Base-by-base conservation (phyloP, 2,329 filamentous ascomycete species). In the Diaporthe sp. region DNA sequence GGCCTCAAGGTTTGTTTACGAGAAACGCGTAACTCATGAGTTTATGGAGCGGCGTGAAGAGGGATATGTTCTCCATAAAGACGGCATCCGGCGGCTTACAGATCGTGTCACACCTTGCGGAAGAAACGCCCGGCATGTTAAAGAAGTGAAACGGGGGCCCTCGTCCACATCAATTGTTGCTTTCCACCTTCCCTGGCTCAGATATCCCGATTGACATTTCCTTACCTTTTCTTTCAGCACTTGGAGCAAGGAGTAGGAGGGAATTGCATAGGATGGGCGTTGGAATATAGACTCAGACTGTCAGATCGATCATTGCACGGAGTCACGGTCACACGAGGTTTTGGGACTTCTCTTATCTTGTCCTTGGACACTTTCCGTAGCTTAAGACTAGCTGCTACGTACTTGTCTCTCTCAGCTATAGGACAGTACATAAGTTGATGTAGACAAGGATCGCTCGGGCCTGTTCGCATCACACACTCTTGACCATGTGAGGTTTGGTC, bases 301-400 rank as follows among this genome's bases (percentile, higher is more conserved):
- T 51, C 68, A 71, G 27, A 74, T 47, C 37, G 61, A 65, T 69
- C 72, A 75, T 75, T 65, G 74, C 72, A 73, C 35, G 74, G 74
- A 75, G 74, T 75, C 74, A 74, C 50, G 74, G 72, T 44, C 61
- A 69, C 61, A 69, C 30, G 59, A 71, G 25, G 55, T 39, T 61
- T 32, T 42, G 19, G 47, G 51, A 25, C 44, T 19, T 35, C 51
- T 72, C 17, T 32, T 32, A 42, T n/a, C 15, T 30, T 30, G 22
- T 58, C 3, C 25, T 55, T 47, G 53, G 35, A 71, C 51, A 73
- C 32, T 61, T 17, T 51, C 13, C 30, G 63, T 37, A 61, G n/a
- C 55, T 27, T 39, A 37, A 22, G 22, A 50, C 12, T 22, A 55
- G 22, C 44, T 44, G 47, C 42, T 51, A n/a, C 44, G n/a, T 39